These are phyloP conservation scores for Dactylonectria macrodidyma DNA, from an alignment of 2,329 filamentous ascomycete genomes.

Conservation along the genomic window DNA sequence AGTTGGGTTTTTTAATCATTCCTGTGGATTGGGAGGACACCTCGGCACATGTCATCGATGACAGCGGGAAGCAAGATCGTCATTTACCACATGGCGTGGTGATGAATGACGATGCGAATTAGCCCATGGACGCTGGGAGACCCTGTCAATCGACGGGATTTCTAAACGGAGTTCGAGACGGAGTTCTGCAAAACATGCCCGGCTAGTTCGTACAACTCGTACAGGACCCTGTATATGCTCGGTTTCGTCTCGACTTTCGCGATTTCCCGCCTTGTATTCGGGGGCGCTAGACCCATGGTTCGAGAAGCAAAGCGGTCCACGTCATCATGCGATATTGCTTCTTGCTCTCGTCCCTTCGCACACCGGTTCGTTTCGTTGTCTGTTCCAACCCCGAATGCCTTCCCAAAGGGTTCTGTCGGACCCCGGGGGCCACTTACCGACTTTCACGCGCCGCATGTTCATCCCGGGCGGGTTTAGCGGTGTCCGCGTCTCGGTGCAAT, in stretches of 20 bases:
- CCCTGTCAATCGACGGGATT: neutral
- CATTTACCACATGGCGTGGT: constrained; percentile 2
- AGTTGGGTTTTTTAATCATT: neutral
- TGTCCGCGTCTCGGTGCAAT: neutral
- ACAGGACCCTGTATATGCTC: neutral
- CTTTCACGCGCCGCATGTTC: neutral
- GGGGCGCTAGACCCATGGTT: constrained; percentile 14
- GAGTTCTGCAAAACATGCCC: neutral
- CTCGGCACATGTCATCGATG: neutral
- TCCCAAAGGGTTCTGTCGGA: neutral
- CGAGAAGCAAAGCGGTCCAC: constrained; percentile 26
- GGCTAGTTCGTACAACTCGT: neutral
- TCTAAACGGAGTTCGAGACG: constrained; percentile 8
- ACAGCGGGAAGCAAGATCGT: constrained; percentile 9
- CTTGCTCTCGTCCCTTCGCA: neutral
- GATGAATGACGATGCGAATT: constrained; percentile 13
- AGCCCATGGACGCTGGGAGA: neutral
- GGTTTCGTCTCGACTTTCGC: neutral
- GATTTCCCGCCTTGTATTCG: neutral
- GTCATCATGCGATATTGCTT: constrained; percentile 18
- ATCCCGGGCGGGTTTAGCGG: neutral
- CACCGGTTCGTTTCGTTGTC: neutral
- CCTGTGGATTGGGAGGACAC: neutral
- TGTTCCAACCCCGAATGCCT: neutral
- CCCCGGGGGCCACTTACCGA: neutral